A percentile compares a stretch with the other conserved stretches of the same genome.
These are phyloP conservation scores for Scytalidium sp. DNA, from an alignment of 2,329 filamentous ascomycete species.

Conservation along the genomic window DNA sequence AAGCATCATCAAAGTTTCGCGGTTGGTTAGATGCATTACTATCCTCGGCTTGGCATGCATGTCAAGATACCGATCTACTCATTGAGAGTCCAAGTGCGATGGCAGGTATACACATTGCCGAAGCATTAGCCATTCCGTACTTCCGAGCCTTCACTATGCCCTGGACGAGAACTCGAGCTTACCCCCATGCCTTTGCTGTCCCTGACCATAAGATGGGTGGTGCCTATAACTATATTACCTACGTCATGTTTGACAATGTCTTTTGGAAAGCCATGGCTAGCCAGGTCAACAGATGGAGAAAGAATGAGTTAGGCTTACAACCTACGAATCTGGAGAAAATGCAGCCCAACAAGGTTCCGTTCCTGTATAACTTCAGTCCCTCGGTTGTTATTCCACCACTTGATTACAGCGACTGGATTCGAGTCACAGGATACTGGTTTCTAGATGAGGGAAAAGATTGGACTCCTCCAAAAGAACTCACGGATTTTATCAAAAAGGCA, in stretches of 20 bases:
- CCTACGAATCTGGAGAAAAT: constrained; percentile 85
- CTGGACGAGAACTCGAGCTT: constrained; percentile 92
- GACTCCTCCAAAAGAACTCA: constrained; percentile 71
- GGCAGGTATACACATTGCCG: constrained; percentile 96
- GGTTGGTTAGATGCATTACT: constrained; percentile 93
- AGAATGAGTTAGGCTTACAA: constrained; percentile 72
- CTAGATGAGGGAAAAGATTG: constrained; percentile 72
- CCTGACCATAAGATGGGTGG: constrained; percentile 93
- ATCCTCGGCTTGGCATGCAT: constrained; percentile 76
- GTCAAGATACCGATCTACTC: constrained; percentile 81
- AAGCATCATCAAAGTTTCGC: constrained; percentile 84
- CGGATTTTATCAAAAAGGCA: constrained; percentile 80
- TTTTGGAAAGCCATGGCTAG: constrained; percentile 94
- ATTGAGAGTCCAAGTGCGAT: constrained; percentile 97
- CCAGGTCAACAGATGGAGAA: constrained; percentile 92
- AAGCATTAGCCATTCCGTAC: constrained; percentile 88
- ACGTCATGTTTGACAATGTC: constrained; percentile 93
- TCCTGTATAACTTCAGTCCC: constrained; percentile 95
- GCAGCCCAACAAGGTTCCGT: constrained; percentile 96
- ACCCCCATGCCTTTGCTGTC: constrained; percentile 94
- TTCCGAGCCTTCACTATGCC: constrained; percentile 99
- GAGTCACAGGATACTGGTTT: constrained; percentile 98
- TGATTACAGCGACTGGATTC: constrained; percentile 97
- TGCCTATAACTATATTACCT: constrained; percentile 91
- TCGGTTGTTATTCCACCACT: constrained; percentile 90